Evolutionary conservation across 140 eudicot genomes (phyloP), one percentile per base, ranked within the genome.

Genomic region (Bidens hawaiensis): DNA sequence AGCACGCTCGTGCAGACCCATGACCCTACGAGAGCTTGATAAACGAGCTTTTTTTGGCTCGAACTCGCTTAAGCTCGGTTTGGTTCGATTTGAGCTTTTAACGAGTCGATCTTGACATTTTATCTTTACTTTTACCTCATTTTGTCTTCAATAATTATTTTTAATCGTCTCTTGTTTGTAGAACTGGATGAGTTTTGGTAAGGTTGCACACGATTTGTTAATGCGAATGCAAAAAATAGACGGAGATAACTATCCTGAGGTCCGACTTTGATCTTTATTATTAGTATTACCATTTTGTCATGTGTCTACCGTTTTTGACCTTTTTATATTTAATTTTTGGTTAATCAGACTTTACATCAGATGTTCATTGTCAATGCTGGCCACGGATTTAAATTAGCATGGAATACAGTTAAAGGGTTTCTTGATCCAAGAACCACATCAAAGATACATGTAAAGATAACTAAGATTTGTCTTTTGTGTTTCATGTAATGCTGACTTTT

Each of bases 321-420:
- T 31, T 17, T 22, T 34, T 43, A 60, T 31, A 10, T n/a, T 11
- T 38, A 38, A 38, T 10, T 21, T 36, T 65, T 28, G 15, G 45
- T 50, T 33, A 30, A 75, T 17, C 79, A 91, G 98, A 91, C 96
- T 27, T 72, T 91, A 71, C 85, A 91, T 72, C 95, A 87, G 57
- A 91, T 91, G 98, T 91, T 49, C 63, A 87, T 91, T 43, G 95
- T 91, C 31, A 91, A 87, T 78, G 96, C 98, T 67, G 96, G 98
- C 62, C 69, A 71, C 45, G 98, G 95, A 7, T 84, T 91, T 73
- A 87, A 87, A 61, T 65, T 79, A 31, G 67, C 82, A 28, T 91
- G 98, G 98, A 82, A 74, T 78, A 84, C 91, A 18, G 86, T 73
- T 15, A 87, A 80, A 70, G 83, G 87, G 59, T 82, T 91, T 82